phyloP scores from a whole-genome alignment of 148 eudicot genomes.

The Simmondsia chinensis region DNA sequence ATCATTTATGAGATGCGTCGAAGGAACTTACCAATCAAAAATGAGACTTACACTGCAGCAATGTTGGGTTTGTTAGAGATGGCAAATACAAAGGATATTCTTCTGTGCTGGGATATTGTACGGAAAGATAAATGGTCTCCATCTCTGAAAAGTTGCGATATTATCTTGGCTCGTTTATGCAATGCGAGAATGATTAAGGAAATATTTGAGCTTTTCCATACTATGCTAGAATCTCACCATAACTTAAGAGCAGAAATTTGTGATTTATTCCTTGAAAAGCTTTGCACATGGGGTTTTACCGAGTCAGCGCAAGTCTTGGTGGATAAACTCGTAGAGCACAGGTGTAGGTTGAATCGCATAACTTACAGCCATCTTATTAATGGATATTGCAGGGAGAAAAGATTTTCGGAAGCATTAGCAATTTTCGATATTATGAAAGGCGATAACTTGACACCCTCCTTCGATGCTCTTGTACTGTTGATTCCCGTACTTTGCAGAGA shows the following conservation, averaged over 20 bases:
- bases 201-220: conserved; percentile 43
- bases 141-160: conserved; percentile 19
- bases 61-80: conserved; percentile 31
- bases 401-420: conserved; percentile 28
- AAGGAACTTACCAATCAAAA: conserved; percentile 21
- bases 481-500: conserved; percentile 30
- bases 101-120: conserved; percentile 26
- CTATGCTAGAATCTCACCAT: conserved; percentile 22
- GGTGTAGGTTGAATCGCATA: conserved; percentile 20
- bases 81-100: conserved; percentile 23
- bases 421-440: conserved; percentile 24
- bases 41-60: conserved; percentile 31
- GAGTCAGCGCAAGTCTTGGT: conserved; percentile 26
- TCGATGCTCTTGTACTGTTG: conserved; percentile 25
- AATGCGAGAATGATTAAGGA: conserved; percentile 29
- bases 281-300: conserved; percentile 40
- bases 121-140: conserved; percentile 37
- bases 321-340: conserved; percentile 27
- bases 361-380: conserved; percentile 35
- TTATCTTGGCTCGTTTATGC: conserved; percentile 29
- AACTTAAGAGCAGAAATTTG: conserved; percentile 18
- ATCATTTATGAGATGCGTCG: conserved; percentile 35
- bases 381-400: conserved; percentile 45
- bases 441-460: conserved; percentile 17
- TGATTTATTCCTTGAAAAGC: conserved; percentile 34